These are phyloP conservation scores for Tricholoma bakamatsutake DNA, from an alignment of 768 basidiomycete species.

Conservation along the genomic window DNA sequence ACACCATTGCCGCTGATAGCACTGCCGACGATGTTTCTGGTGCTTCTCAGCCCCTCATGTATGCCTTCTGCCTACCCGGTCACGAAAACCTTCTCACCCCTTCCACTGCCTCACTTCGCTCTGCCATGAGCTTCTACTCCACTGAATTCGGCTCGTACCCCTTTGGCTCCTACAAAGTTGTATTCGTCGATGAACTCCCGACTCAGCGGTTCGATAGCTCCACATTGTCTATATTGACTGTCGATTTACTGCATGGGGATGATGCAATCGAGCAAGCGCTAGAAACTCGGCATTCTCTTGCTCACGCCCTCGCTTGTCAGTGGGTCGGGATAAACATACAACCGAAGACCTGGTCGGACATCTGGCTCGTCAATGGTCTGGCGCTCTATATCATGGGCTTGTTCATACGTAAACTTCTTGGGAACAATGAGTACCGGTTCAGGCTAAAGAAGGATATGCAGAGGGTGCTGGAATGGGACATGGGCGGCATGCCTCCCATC, in stretches of 20 bases:
- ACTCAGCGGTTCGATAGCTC: slow-evolving; percentile 80
- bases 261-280: slow-evolving; percentile 90
- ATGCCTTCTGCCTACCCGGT: slow-evolving; percentile 91
- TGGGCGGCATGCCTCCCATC: slow-evolving; percentile 85
- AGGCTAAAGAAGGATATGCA: slow-evolving; percentile 95
- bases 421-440: slow-evolving; percentile 96
- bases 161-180: slow-evolving; percentile 89
- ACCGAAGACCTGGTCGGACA: slow-evolving; percentile 88
- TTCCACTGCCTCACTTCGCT: slow-evolving; percentile 72
- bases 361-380: slow-evolving; percentile 95
- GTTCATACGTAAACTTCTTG: slow-evolving; percentile 81
- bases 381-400: slow-evolving; percentile 86
- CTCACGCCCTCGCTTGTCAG: slow-evolving; percentile 88
- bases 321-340: slow-evolving; percentile 98
- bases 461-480: slow-evolving; percentile 82
- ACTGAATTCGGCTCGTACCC: slow-evolving; percentile 95
- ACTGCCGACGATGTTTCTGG: slow-evolving; percentile 56
- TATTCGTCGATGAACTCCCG: slow-evolving; percentile 88
- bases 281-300: slow-evolving; percentile 80
- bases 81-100: slow-evolving; percentile 65
- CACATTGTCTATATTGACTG: slow-evolving; percentile 71
- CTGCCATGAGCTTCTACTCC: slow-evolving; percentile 89
- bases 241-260: slow-evolving; percentile 81
- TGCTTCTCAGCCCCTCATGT: slow-evolving; percentile 68
- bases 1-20: slow-evolving; percentile 60